Base-by-base conservation (phyloP, 148 eudicot genomes). In the Rhododendron kiyosumense region DNA sequence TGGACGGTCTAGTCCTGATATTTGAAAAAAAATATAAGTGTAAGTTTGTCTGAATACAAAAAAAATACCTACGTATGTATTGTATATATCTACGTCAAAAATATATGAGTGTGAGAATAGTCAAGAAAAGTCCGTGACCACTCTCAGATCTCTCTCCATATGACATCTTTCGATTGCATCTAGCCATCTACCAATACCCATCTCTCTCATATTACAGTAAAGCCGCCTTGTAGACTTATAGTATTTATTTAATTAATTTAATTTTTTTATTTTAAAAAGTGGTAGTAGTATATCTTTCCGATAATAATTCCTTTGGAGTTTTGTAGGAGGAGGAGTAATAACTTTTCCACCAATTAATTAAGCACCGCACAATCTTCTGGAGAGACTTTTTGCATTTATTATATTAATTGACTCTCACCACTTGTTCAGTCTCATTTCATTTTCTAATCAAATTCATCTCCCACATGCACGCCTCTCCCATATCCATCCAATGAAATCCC, bases 61-160 rank as follows among this genome's bases (percentile, higher is more conserved):
- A 51, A 13, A 52, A 41, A 41, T 41, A 5, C 7, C 1, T 18
- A 5, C 22, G 0, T 3, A 61, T 22, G 26, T 61, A 7, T 22
- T 63, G 11, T 63, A n/a, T n/a, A n/a, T n/a, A 9, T 9, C n/a
- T 54, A 5, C 1, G n/a, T 1, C 11, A 10, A 48, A 59, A 63
- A n/a, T n/a, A n/a, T 11, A 11, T 26, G 74, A 10, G 75, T 11
- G 75, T 26, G 34, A 12, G 32, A 26, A 79, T 45, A 74, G 88
- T 88, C 88, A 84, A 89, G 87, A 86, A 85, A 86, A 84, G 79
- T 86, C 88, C 88, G 90, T 89, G 90, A 89, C 74, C 85, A 79
- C 67, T 78, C 36, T 52, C 57, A 38, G 41, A 38, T 52, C 57
- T 28, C 18, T 43, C 12, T 43, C 71, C 63, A 54, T 24, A 22